Base-by-base conservation (phyloP, 257 asterid genomes). In the Verbena officinalis region DNA sequence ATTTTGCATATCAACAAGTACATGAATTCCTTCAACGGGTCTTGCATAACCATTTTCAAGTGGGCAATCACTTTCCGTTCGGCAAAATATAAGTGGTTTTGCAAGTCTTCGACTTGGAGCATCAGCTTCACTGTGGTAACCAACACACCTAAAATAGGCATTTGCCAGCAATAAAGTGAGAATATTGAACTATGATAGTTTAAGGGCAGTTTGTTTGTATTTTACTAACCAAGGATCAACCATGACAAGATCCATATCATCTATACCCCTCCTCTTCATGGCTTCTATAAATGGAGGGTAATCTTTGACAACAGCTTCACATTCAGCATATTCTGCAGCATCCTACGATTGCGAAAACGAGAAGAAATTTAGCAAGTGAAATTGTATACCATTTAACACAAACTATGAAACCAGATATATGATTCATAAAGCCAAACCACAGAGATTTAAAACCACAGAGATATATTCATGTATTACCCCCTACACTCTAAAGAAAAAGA, bases 31-130 rank as follows among this genome's bases (percentile, higher is more conserved):
- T 79, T 87, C 95, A 30, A 87, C 86, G n/a, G 95, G 93, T 52
- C 95, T 75, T 51, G 95, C 95, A 74, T 87, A 87, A 42, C 95
- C 95, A 73, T 87, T 87, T 75, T 87, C 95, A 75, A 84, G 76
- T 8, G 95, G 95, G 64, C 95, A 84, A 71, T 82, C 88, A 31
- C 95, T 82, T 76, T 87, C 93, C 15, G 93, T 72, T 69, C 90
- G 74, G 72, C 88, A 82, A 61, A 82, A 82, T 61, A 82, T 73
- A 55, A 79, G 85, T 30, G 88, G 88, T 69, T 82, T 79, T 53
- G 85, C 84, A 59, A 82, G 84, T 54, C 88, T 65, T 33, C 75
- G 83, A 52, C 75, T 79, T n/a, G 88, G 88, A 40, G 88, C 77
- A 76, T 82, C 88, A 55, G 81, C 77, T 33, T 82, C 88, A 52